These are phyloP conservation scores for Berberis vulgaris DNA, from an alignment of 164 flowering plant genomes.

Conservation along the genomic window DNA sequence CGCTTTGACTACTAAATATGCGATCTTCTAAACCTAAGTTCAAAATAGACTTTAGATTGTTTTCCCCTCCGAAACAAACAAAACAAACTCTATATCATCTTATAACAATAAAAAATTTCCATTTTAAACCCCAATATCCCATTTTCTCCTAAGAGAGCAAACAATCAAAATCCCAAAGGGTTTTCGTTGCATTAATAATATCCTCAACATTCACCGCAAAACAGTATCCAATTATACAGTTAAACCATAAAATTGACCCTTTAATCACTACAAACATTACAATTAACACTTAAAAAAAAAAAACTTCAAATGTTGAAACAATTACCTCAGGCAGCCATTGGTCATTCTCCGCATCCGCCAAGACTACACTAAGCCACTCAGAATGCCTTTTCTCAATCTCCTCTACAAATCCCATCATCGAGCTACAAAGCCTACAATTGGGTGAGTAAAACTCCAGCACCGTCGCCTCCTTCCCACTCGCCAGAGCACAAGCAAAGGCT, in stretches of 20 bases:
- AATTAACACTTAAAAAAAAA: background rate
- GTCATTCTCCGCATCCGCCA: constrained; percentile 97
- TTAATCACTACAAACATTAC: background rate
- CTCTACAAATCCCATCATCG: constrained; percentile 49
- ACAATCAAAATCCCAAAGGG: too few relatives aligned
- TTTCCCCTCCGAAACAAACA: too few relatives aligned
- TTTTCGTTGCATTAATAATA: too few relatives aligned
- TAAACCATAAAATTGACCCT: background rate
- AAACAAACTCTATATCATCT: too few relatives aligned
- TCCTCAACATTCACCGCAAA: too few relatives aligned
- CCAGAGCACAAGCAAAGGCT: constrained; percentile 75
- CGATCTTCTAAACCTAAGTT: too few relatives aligned
- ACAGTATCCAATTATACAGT: background rate
- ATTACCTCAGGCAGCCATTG: constrained; percentile 96
- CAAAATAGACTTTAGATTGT: too few relatives aligned
- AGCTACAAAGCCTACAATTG: constrained; percentile 79
- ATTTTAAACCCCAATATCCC: too few relatives aligned
- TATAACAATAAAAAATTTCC: too few relatives aligned
- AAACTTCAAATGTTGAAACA: background rate
- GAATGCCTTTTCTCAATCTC: constrained; percentile 67
- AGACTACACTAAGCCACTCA: constrained; percentile 76
- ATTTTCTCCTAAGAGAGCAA: too few relatives aligned
- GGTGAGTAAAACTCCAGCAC: constrained; percentile 91
- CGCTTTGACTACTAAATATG: too few relatives aligned
- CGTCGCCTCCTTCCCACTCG: constrained; percentile 76